Evolutionary conservation across 768 basidiomycete species (phyloP), one percentile per base, ranked within the genome.

Genomic region (Phaffia tasmanica): DNA sequence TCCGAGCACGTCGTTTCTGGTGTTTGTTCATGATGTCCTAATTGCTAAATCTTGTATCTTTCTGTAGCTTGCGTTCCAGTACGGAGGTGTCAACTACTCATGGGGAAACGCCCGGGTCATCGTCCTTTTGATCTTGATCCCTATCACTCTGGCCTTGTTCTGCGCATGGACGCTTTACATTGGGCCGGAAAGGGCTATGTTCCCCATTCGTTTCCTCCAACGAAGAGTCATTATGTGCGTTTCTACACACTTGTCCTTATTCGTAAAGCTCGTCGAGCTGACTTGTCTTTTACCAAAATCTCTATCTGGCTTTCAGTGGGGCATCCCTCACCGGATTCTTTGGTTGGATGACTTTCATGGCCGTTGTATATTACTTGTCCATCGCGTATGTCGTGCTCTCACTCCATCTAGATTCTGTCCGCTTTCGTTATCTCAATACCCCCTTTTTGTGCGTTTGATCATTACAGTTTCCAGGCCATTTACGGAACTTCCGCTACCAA

Each of bases 41-140:
- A 42, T 11, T 42, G 35, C 35, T 11, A 42, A 4, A 5, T 42
- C 35, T 4, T 42, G 11, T 11, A 11, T 42, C 11, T 42, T 11
- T 11, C 11, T 11, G 11, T 11, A 42, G 35, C 21, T 64, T 29
- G 32, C 55, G 9, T 46, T 64, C 42, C 63, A 46, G 57, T 62
- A 62, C 47, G 61, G 61, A n/a, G 61, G 61, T 2, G 50, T 50
- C 19, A 3, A 57, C 27, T 35, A 63, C 14, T 15, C 56, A 23
- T 68, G 67, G 67, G 47, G 53, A 27, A 51, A 48, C 14, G 62
- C 21, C 9, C n/a, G 56, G 2, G 67, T 68, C 62, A 53, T 68
- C 35, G 67, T 35, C 30, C 55, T 58, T 23, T 55, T 68, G 42
- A 50, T 68, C 30, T 23, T 68, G 56, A 50, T 68, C 23, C 67